Evolutionary conservation across 768 basidiomycete genomes (phyloP).

Genomic region (Amanita rimosa): DNA sequence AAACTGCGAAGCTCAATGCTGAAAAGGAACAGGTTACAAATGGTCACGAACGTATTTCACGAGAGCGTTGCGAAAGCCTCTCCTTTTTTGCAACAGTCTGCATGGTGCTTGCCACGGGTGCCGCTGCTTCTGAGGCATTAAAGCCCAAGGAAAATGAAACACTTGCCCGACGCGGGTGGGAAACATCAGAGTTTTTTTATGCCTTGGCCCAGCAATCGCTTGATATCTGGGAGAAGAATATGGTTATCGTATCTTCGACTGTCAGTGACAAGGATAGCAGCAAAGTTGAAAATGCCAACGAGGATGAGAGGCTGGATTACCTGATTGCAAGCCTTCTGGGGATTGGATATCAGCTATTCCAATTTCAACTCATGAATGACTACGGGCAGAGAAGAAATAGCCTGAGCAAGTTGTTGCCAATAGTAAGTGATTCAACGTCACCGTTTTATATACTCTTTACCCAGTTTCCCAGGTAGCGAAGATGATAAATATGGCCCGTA

Average conservation of each 20-base stretch:
- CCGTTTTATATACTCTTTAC: not conserved
- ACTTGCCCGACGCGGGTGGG: not conserved
- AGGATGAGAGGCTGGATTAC: constrained; percentile 34
- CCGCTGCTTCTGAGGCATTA: constrained; percentile 12
- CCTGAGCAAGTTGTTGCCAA: constrained; percentile 22
- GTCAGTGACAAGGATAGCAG: constrained; percentile 1
- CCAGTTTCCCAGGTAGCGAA: constrained; percentile 19
- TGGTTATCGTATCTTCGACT: constrained; percentile 6
- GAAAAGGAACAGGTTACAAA: not conserved
- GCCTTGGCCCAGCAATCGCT: constrained; percentile 27
- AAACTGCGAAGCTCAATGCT: not conserved
- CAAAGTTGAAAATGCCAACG: constrained; percentile 6
- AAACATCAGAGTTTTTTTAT: constrained; percentile 10
- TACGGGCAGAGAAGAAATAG: constrained; percentile 5
- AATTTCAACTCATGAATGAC: constrained; percentile 4
- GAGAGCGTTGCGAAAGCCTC: constrained; percentile 12
- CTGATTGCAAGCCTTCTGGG: constrained; percentile 50
- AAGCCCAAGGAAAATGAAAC: not conserved
- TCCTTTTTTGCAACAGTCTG: constrained; percentile 50
- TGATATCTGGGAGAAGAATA: constrained; percentile 24
- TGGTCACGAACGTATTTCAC: not conserved
- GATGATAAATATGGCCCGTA: constrained; percentile 54
- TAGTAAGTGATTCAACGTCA: constrained; percentile 20
- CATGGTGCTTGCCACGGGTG: constrained; percentile 50
- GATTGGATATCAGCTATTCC: constrained; percentile 24